phyloP scores from a whole-genome alignment of 169 alveolate genomes.

The Eimeria necatrix region DNA sequence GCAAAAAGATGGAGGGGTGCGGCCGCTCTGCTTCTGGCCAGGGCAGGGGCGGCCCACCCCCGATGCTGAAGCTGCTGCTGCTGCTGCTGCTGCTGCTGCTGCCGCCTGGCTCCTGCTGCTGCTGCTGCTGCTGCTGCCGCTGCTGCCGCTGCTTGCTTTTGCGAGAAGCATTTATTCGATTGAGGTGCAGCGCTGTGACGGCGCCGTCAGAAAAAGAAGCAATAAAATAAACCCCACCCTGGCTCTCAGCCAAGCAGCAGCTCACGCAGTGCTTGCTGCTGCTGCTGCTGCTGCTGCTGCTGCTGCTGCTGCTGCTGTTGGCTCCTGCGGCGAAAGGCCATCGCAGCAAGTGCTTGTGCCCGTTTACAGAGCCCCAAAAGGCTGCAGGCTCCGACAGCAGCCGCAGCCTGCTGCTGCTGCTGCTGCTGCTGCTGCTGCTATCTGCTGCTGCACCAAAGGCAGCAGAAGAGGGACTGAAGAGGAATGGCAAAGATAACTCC shows the following conservation, averaged over 20 bases:
- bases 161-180: not conserved
- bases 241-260: slow-evolving; percentile 74
- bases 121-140: slow-evolving; percentile 59
- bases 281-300: slow-evolving; percentile 25
- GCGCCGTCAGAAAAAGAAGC: slow-evolving; percentile 68
- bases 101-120: slow-evolving; percentile 16
- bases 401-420: slow-evolving; percentile 46
- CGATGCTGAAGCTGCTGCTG: slow-evolving; percentile 11
- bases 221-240: slow-evolving; percentile 60
- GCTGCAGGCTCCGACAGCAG: slow-evolving; percentile 34
- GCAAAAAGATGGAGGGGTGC: slow-evolving; percentile 18
- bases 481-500: not conserved
- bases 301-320: no score
- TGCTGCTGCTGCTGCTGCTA: slow-evolving; percentile 53
- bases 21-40: slow-evolving; percentile 70
- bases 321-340: slow-evolving; percentile 41
- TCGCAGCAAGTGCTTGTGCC: slow-evolving; percentile 53
- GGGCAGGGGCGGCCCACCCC: slow-evolving; percentile 42
- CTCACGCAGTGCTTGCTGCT: slow-evolving; percentile 20
- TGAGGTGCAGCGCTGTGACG: slow-evolving; percentile 45
- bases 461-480: slow-evolving; percentile 36
- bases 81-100: not conserved
- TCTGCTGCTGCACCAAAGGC: slow-evolving; percentile 15
- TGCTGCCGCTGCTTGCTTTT: not conserved
- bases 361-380: slow-evolving; percentile 39